A percentile compares a stretch with the other conserved stretches of the same genome.
Evolutionary conservation across 202 grass and related monocot genomes (phyloP).

Genomic region (Bolboschoenoplectus hybrid): DNA sequence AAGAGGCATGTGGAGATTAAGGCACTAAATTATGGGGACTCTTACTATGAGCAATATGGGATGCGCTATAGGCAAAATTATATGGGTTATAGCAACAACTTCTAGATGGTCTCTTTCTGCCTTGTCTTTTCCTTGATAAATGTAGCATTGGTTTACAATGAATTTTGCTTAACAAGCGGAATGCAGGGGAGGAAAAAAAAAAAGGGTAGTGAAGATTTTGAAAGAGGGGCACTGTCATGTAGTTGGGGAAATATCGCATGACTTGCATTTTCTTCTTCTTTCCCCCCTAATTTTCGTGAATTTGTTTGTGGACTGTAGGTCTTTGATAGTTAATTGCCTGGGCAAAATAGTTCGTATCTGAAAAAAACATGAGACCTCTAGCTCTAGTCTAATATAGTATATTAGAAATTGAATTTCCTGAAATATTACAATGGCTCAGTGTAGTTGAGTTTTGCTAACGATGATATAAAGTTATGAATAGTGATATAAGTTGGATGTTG

Average conservation of each 20-base stretch:
- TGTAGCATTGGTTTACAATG: slow-evolving; percentile 19
- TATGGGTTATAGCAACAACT: slow-evolving; percentile 54
- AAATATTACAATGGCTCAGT: not conserved
- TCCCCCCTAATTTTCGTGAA: slow-evolving; percentile 11
- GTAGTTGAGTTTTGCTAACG: slow-evolving; percentile 12
- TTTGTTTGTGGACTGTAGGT: not conserved
- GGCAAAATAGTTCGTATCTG: slow-evolving; percentile 11
- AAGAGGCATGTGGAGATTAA: slow-evolving; percentile 85
- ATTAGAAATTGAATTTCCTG: not conserved
- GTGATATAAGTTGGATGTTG: not conserved
- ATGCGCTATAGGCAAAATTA: slow-evolving; percentile 81
- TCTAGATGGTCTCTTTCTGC: slow-evolving; percentile 37
- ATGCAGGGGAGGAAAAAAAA: not conserved
- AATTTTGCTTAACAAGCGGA: slow-evolving; percentile 31
- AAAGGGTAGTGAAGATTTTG: slow-evolving; percentile 24
- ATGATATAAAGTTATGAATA: slow-evolving; percentile 10
- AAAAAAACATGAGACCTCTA: not conserved
- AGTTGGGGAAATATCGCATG: slow-evolving; percentile 24
- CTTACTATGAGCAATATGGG: slow-evolving; percentile 78
- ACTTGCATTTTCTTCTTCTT: not conserved
- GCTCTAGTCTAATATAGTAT: not conserved
- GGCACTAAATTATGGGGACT: slow-evolving; percentile 87
- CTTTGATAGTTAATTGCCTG: slow-evolving; percentile 8
- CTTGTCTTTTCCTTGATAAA: slow-evolving; percentile 19
- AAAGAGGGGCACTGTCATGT: slow-evolving; percentile 27